A percentile compares a stretch with the other conserved stretches of the same genome.
Evolutionary conservation across 441 rosid species (phyloP).

Genomic region (Erysimum pusillum): DNA sequence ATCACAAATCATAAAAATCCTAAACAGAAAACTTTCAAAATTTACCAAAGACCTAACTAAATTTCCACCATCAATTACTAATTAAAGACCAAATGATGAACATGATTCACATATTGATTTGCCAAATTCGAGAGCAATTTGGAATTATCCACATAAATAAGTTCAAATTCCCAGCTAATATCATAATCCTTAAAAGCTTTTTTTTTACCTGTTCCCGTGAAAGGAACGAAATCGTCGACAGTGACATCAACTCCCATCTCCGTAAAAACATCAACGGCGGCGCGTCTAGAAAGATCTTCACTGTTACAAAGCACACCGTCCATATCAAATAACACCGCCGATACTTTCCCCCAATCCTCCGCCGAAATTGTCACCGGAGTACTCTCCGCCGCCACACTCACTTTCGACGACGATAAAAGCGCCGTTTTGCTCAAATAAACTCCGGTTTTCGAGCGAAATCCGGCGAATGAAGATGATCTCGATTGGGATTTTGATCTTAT

Average conservation of each 20-base stretch:
- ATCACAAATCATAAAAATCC: not conserved
- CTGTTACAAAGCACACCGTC: conserved; percentile 94
- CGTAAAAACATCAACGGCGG: conserved; percentile 85
- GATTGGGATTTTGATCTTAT: conserved; percentile 49
- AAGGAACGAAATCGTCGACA: conserved; percentile 85
- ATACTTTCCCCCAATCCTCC: conserved; percentile 82
- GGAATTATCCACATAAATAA: conserved; percentile 3
- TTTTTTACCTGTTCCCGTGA: conserved; percentile 82
- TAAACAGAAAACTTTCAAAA: not conserved
- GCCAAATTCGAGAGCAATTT: not conserved
- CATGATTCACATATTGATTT: not conserved
- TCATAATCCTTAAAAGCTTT: not conserved
- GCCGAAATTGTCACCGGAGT: conserved; percentile 40
- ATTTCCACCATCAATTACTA: not conserved
- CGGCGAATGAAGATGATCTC: conserved; percentile 31
- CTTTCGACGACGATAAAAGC: conserved; percentile 56
- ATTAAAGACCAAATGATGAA: conserved; percentile 5
- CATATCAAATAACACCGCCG: conserved; percentile 94
- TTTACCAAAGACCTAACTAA: not conserved
- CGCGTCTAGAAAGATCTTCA: conserved; percentile 86
- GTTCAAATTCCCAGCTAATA: not conserved
- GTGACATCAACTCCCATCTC: conserved; percentile 92
- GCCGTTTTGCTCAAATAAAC: conserved; percentile 45
- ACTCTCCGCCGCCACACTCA: conserved; percentile 62
- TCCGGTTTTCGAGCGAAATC: conserved; percentile 41